Evolutionary conservation across 352 stramenopile species (phyloP).

Genomic region (Phytophthora foliorum): DNA sequence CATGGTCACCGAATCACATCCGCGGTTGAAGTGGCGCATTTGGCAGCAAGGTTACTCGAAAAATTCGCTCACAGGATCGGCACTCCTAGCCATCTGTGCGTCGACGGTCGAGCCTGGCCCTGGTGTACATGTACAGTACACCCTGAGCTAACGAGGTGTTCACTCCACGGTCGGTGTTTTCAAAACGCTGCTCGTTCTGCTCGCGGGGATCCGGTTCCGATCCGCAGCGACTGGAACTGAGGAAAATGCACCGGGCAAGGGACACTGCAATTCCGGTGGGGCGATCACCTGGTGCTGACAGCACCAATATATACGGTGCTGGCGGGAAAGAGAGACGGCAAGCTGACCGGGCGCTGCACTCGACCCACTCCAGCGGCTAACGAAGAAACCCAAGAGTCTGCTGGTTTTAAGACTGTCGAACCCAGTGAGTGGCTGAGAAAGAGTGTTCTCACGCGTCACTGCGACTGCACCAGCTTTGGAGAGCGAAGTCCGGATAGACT

Average conservation of each 20-base stretch:
- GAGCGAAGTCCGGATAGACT: background rate
- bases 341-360: slow-evolving; percentile 10
- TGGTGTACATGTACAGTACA: background rate
- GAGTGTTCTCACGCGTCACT: slow-evolving; percentile 8
- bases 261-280: slow-evolving; percentile 14
- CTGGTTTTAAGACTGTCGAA: background rate
- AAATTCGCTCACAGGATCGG: slow-evolving; percentile 23
- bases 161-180: slow-evolving; percentile 24
- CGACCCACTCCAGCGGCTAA: slow-evolving; percentile 26
- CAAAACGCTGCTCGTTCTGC: slow-evolving; percentile 12
- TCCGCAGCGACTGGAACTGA: slow-evolving; percentile 17
- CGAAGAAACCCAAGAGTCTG: slow-evolving; percentile 25
- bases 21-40: slow-evolving; percentile 11
- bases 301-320: slow-evolving; percentile 16
- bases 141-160: slow-evolving; percentile 25
- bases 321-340: slow-evolving; percentile 37
- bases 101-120: background rate
- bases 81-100: slow-evolving; percentile 17
- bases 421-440: slow-evolving; percentile 16
- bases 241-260: slow-evolving; percentile 11
- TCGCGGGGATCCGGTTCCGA: slow-evolving; percentile 27
- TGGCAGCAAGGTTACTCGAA: slow-evolving; percentile 15
- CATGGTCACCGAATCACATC: background rate
- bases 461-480: background rate
- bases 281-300: slow-evolving; percentile 16